These are phyloP conservation scores for Ustulina deusta DNA, from an alignment of 2,329 filamentous ascomycete species.

Conservation along the genomic window DNA sequence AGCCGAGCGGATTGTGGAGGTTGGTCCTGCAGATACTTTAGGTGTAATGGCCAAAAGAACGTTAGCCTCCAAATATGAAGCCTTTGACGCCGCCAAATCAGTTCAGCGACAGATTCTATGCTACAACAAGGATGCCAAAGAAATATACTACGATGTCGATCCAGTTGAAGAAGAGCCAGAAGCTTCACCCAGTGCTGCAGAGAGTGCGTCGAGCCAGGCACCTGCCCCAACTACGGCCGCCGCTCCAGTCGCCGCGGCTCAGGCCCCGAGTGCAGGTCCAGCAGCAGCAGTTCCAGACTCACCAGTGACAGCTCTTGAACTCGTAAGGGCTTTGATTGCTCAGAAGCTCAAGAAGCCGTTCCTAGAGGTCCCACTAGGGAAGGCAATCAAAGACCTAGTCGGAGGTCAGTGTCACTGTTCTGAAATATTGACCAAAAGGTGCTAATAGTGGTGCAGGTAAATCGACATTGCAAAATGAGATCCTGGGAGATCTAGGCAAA, in stretches of 20 bases:
- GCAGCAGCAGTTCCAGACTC: conserved; percentile 87
- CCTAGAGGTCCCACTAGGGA: conserved; percentile 88
- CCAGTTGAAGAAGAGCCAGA: conserved; percentile 91
- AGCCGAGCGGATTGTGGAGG: conserved; percentile 96
- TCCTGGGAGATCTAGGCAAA: conserved; percentile 95
- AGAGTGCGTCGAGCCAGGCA: conserved; percentile 55
- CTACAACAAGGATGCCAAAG: conserved; percentile 99
- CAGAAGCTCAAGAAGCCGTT: conserved; percentile 98
- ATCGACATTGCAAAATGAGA: conserved; percentile 98
- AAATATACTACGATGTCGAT: conserved; percentile 99
- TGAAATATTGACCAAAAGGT: neutral
- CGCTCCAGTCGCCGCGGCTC: conserved; percentile 62
- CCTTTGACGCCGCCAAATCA: conserved; percentile 96
- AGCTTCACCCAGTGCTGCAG: conserved; percentile 62
- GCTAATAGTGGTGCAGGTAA: conserved; percentile 72
- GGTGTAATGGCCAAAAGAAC: conserved; percentile 98
- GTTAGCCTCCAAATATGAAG: conserved; percentile 96
- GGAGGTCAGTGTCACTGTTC: conserved; percentile 74
- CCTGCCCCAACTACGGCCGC: conserved; percentile 65
- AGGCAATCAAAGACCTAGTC: conserved; percentile 98
- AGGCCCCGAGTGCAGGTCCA: conserved; percentile 81
- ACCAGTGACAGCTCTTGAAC: conserved; percentile 88
- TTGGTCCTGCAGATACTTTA: conserved; percentile 95
- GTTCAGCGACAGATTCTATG: conserved; percentile 97
- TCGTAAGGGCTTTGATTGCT: conserved; percentile 88